These are phyloP conservation scores for Trichoderma hamatum DNA, from an alignment of 2,329 filamentous ascomycete species.

Conservation along the genomic window DNA sequence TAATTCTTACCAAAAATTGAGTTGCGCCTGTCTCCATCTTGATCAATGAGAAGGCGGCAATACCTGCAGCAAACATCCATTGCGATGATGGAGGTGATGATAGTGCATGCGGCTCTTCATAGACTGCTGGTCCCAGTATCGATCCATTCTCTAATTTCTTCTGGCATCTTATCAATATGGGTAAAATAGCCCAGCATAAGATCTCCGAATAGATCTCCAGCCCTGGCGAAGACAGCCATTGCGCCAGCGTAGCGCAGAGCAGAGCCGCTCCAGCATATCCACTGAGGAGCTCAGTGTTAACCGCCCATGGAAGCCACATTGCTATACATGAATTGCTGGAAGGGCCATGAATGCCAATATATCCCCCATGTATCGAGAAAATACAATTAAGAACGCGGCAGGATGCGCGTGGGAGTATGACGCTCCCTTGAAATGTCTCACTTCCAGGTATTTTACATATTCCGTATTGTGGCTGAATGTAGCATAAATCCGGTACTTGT, in stretches of 20 bases:
- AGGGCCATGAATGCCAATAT: background rate
- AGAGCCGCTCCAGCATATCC: constrained; percentile 15
- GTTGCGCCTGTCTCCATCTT: constrained; percentile 29
- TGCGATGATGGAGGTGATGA: background rate
- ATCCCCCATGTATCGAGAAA: background rate
- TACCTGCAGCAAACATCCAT: constrained; percentile 28
- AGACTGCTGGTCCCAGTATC: background rate
- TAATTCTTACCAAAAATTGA: constrained; percentile 26
- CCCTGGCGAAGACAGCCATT: constrained; percentile 9
- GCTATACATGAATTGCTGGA: background rate
- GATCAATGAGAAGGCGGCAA: constrained; percentile 27
- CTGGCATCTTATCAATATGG: background rate
- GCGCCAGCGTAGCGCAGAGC: constrained; percentile 5
- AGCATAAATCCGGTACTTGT: too few species aligned
- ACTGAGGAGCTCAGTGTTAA: background rate
- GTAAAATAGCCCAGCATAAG: constrained; percentile 13
- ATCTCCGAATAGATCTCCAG: constrained; percentile 17
- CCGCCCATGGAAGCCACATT: constrained; percentile 7
- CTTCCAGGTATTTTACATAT: background rate
- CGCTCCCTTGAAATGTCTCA: constrained; percentile 5
- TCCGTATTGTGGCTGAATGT: constrained; percentile 8
- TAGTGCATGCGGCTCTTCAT: background rate
- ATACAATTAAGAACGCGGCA: background rate
- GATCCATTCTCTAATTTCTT: background rate
- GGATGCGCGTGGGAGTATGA: background rate